Percentiles rank a stretch among this genome's conserved stretches.
These are phyloP conservation scores for Porpolomopsis calyptriformis DNA, from an alignment of 768 basidiomycete genomes.

Conservation along the genomic window DNA sequence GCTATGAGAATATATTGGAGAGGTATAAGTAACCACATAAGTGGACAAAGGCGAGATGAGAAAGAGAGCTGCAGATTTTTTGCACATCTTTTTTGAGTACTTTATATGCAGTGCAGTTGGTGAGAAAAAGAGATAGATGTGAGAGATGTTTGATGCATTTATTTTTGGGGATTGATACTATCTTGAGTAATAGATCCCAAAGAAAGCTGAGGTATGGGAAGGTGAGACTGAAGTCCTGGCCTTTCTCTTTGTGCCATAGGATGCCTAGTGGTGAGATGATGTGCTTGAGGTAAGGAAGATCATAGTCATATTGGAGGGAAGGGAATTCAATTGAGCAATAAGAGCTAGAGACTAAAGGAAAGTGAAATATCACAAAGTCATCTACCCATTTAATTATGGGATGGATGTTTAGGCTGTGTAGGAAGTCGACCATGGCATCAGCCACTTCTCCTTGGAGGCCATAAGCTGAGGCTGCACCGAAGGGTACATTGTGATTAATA, in stretches of 20 bases:
- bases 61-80: constrained; percentile 22
- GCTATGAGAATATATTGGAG: constrained; percentile 17
- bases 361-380: too few species aligned
- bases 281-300: background rate
- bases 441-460: too few species aligned
- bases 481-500: too few species aligned
- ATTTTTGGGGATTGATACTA: constrained; percentile 17
- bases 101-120: background rate
- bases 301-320: background rate
- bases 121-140: constrained; percentile 11
- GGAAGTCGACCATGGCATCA: too few species aligned
- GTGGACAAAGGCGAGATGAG: constrained; percentile 18
- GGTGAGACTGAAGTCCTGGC: constrained; percentile 13
- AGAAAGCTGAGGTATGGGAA: constrained; percentile 21
- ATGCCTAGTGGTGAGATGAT: constrained; percentile 12
- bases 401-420: too few species aligned
- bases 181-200: constrained; percentile 16
- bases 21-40: constrained; percentile 17
- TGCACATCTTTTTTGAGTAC: constrained; percentile 1
- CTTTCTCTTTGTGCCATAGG: constrained; percentile 19
- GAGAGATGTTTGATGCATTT: constrained; percentile 19
- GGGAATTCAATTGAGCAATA: too few species aligned
- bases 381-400: too few species aligned
- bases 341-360: too few species aligned
- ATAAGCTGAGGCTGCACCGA: too few species aligned